Evolutionary conservation across 1,284 basidiomycete genomes (phyloP).

Genomic region (Fomitopsis betulina): DNA sequence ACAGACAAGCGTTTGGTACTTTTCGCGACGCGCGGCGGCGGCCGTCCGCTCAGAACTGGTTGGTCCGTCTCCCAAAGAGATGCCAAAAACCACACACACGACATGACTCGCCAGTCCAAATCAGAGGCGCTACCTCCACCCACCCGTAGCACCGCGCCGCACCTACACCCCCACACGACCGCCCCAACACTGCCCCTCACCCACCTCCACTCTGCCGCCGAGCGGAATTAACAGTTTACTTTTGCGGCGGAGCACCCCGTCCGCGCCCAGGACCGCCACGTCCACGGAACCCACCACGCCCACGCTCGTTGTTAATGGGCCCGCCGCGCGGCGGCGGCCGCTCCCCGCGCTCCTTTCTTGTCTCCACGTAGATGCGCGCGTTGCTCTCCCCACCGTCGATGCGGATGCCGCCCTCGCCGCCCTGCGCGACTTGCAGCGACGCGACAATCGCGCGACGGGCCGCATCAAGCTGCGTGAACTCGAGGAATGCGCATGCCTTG

Average conservation of each 20-base stretch:
- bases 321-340: slow-evolving; percentile 43
- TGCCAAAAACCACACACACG: background rate
- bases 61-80: slow-evolving; percentile 2
- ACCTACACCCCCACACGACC: background rate
- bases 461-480: slow-evolving; percentile 76
- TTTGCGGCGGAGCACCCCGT: slow-evolving; percentile 24
- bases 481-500: slow-evolving; percentile 94
- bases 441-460: slow-evolving; percentile 84
- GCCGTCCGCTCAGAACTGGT: background rate
- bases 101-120: background rate
- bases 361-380: slow-evolving; percentile 76
- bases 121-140: background rate
- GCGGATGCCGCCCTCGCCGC: slow-evolving; percentile 87
- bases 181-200: background rate
- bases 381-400: slow-evolving; percentile 56
- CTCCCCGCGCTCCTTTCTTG: slow-evolving; percentile 84
- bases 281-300: slow-evolving; percentile 25
- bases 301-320: slow-evolving; percentile 29
- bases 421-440: slow-evolving; percentile 58
- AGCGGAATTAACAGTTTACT: slow-evolving; percentile 14
- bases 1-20: slow-evolving; percentile 9
- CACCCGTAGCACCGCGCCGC: background rate
- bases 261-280: slow-evolving; percentile 31
- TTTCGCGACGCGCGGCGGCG: slow-evolving; percentile 8
- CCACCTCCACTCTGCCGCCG: background rate